These are phyloP conservation scores for Trametes pubescens DNA, from an alignment of 1,284 basidiomycete genomes.

Conservation along the genomic window DNA sequence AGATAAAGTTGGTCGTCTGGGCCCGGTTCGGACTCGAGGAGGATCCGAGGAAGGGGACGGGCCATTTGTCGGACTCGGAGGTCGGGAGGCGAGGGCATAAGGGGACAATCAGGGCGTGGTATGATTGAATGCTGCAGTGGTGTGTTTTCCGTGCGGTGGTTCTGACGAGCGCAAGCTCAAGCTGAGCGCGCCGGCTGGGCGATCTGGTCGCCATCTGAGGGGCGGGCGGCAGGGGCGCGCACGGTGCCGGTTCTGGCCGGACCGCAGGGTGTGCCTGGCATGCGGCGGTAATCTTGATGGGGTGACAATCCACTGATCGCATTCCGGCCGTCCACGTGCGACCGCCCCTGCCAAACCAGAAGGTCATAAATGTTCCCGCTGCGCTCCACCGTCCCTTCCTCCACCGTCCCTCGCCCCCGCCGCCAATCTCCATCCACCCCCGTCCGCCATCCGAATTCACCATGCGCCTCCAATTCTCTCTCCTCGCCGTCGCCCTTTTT, in stretches of 20 bases:
- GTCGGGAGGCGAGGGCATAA: too few species aligned
- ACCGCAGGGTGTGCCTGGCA: constrained; percentile 27
- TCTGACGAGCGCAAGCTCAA: not conserved
- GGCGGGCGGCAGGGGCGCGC: not conserved
- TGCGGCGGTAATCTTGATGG: constrained; percentile 33
- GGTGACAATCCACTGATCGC: constrained; percentile 34
- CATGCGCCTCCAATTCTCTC: constrained; percentile 38
- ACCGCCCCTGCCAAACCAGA: constrained; percentile 21
- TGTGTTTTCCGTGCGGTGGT: not conserved
- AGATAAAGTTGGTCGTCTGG: constrained; percentile 10
- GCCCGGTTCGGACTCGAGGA: not conserved
- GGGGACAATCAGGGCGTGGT: constrained; percentile 4
- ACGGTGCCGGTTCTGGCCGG: not conserved
- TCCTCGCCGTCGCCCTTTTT: constrained; percentile 39
- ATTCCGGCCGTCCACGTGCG: constrained; percentile 29
- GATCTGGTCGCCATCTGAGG: not conserved
- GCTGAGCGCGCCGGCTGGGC: too few species aligned
- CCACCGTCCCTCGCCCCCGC: constrained; percentile 8
- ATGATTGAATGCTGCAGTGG: not conserved
- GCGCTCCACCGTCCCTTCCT: constrained; percentile 15
- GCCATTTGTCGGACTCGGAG: not conserved
- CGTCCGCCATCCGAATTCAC: constrained; percentile 3
- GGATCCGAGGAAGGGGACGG: not conserved
- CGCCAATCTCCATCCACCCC: not conserved
- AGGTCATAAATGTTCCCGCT: constrained; percentile 31